These are phyloP conservation scores for Xylaria sp. DNA, from an alignment of 2,329 filamentous ascomycete genomes.

Conservation along the genomic window DNA sequence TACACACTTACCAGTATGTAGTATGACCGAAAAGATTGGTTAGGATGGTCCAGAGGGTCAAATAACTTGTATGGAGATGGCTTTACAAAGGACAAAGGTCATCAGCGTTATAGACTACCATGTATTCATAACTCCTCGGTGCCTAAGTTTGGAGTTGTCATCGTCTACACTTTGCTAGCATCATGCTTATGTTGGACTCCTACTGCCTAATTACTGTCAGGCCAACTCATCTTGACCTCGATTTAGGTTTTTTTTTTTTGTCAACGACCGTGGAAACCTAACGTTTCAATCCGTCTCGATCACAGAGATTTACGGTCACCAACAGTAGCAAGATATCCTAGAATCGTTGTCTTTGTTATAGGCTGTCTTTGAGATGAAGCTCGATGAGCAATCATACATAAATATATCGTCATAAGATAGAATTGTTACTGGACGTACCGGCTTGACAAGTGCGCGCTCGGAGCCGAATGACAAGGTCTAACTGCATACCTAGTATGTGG, in stretches of 20 bases:
- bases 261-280: background rate
- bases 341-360: background rate
- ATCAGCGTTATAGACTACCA: background rate
- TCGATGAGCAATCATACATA: background rate
- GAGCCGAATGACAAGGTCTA: constrained; percentile 1
- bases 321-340: background rate
- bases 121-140: background rate
- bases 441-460: background rate
- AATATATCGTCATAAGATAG: background rate
- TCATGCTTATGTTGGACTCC: too few relatives aligned
- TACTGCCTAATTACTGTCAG: too few relatives aligned
- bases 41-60: background rate
- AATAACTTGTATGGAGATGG: background rate
- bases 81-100: too few relatives aligned
- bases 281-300: background rate
- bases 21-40: too few relatives aligned
- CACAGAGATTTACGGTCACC: background rate
- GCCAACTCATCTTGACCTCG: background rate
- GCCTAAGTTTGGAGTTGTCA: background rate
- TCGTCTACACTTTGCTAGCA: too few relatives aligned
- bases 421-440: background rate
- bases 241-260: background rate
- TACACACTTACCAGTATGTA: too few relatives aligned
- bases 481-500: constrained; percentile 9
- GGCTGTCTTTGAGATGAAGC: background rate